Base-by-base conservation (phyloP, 257 asterid species). In the Solanum megistacrolobum region DNA sequence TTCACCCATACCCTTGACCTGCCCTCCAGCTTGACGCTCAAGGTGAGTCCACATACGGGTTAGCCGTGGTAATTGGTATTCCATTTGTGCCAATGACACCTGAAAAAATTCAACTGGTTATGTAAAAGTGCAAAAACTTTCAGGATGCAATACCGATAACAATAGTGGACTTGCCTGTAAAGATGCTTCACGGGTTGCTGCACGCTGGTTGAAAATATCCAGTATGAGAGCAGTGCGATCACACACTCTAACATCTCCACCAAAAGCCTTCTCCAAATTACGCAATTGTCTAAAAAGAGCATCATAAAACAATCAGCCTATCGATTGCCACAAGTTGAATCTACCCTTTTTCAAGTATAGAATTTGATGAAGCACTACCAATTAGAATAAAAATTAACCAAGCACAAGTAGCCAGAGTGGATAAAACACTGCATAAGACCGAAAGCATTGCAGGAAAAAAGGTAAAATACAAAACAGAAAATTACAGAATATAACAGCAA, bases 1-100 rank as follows among this genome's bases (percentile, higher is more conserved):
- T 94, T 97, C 99, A 89, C 99, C 99, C 99, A 97, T 97, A 94
- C 99, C 99, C 94, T 97, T 97, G 96, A 97, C 99, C 91, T 96
- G 94, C 69, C 99, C 99, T 91, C 99, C 99, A 90, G 98, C 90
- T 93, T 96, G 99, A 65, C 99, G 98, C 93, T 97, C 99, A 89
- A 97, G 98, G 86, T 97, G 99, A 73, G 93, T 89, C 99, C 99
- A 97, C 99, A 97, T 96, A 92, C 90, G 94, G 81, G 99, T 97
- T 88, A 96, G 89, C 68, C 99, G 94, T 29, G 99, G 98, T 76
- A 97, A 91, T 75, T 96, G 99, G 92, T 97, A 97, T 87, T 96
- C 98, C 99, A 97, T 96, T 91, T 96, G 98, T 84, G 99, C 99
- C 90, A 97, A 83, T 83, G 98, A 91, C 86, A 96, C 99, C 99